A percentile compares a stretch with the other conserved stretches of the same genome.
These are phyloP conservation scores for Pyrenochaeta sp. DNA, from an alignment of 2,329 filamentous ascomycete species.

Conservation along the genomic window DNA sequence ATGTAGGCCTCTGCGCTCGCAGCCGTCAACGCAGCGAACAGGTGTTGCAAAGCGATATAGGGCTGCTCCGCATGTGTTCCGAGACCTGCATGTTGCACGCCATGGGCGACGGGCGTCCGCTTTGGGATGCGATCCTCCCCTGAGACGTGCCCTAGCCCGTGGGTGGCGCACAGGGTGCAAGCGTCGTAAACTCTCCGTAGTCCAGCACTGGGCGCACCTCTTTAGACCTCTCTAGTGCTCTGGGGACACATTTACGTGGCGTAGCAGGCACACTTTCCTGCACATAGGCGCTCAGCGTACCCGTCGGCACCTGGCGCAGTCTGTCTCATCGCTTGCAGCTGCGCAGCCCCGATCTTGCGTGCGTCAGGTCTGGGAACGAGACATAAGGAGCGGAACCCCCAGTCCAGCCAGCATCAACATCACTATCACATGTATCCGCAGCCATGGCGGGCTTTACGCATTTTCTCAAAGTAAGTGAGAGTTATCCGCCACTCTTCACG, in stretches of 20 bases:
- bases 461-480: conserved; percentile 44
- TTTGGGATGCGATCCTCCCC: conserved; percentile 33
- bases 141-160: conserved; percentile 35
- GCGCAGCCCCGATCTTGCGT: neutral
- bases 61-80: conserved; percentile 17
- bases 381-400: conserved; percentile 10
- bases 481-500: neutral
- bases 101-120: conserved; percentile 16
- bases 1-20: neutral
- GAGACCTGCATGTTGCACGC: conserved; percentile 5
- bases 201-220: neutral
- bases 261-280: conserved; percentile 1
- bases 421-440: conserved; percentile 15
- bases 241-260: conserved; percentile 2
- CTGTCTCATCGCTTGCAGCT: conserved; percentile 6
- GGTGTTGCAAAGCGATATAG: neutral
- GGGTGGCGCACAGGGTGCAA: conserved; percentile 16
- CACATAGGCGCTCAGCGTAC: conserved; percentile 1
- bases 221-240: neutral
- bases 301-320: conserved; percentile 1
- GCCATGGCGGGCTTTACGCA: conserved; percentile 46
- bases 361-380: conserved; percentile 4
- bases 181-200: conserved; percentile 6
- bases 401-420: conserved; percentile 4
- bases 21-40: neutral